Conservation (phyloP, 2,329 filamentous ascomycete genomes). For the Gaeumannomyces tritici region DNA sequence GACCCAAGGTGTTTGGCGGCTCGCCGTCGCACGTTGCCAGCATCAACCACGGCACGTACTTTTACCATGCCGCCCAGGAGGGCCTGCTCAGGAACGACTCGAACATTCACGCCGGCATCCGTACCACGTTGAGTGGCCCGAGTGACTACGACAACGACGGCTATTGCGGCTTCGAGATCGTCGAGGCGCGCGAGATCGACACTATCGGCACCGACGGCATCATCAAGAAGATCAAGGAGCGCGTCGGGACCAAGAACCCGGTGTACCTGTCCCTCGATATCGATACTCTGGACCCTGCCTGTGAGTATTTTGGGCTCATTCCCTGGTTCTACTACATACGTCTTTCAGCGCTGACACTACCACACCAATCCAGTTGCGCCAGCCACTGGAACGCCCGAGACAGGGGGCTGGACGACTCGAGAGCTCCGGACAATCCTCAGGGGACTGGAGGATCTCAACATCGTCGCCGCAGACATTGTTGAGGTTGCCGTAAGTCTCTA, state of each 20-base stretch:
- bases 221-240: conserved; percentile 65
- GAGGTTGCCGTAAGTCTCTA: conserved; percentile 48
- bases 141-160: conserved; percentile 80
- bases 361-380: conserved; percentile 44
- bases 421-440: conserved; percentile 64
- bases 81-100: conserved; percentile 72
- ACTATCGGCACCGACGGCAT: conserved; percentile 55
- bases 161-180: conserved; percentile 75
- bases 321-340: too few species aligned
- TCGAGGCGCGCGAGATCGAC: conserved; percentile 56
- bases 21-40: conserved; percentile 65
- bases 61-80: conserved; percentile 72
- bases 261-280: conserved; percentile 83
- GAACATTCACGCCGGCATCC: conserved; percentile 81
- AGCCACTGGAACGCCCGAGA: conserved; percentile 67
- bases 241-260: conserved; percentile 64
- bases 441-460: conserved; percentile 58
- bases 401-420: conserved; percentile 65
- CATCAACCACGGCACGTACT: conserved; percentile 85
- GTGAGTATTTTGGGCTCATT: conserved; percentile 26
- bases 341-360: neutral
- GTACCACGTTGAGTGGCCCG: conserved; percentile 69
- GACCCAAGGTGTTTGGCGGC: conserved; percentile 79
- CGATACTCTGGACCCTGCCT: conserved; percentile 78
- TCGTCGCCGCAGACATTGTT: conserved; percentile 63